Evolutionary conservation across 768 basidiomycete species (phyloP).

Genomic region (Lactarius hengduanensis): DNA sequence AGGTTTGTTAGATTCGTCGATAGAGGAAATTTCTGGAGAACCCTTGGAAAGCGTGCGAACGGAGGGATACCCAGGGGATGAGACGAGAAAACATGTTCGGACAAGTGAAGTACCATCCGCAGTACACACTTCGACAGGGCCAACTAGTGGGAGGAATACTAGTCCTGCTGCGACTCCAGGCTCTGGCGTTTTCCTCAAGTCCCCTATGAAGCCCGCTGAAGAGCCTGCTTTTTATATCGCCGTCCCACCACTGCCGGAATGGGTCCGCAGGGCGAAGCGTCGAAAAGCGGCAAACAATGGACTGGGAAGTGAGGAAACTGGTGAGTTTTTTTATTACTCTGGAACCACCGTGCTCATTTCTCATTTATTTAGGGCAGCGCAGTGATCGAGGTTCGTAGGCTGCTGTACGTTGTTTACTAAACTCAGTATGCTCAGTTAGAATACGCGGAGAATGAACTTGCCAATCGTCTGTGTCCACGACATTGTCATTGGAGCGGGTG

Average conservation of each 20-base stretch:
- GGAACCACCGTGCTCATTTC: not conserved
- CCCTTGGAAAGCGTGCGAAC: not conserved
- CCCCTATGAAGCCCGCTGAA: not conserved
- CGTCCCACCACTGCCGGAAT: slow-evolving; percentile 19
- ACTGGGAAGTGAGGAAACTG: not conserved
- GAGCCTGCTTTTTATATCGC: slow-evolving; percentile 17
- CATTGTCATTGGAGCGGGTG: slow-evolving; percentile 24
- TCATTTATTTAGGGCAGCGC: slow-evolving; percentile 15
- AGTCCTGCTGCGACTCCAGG: not conserved
- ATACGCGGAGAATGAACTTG: slow-evolving; percentile 21
- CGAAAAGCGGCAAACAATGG: slow-evolving; percentile 15
- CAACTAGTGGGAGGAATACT: not conserved
- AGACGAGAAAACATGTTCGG: not conserved
- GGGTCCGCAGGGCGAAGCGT: slow-evolving; percentile 20
- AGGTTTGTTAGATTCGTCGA: slow-evolving; percentile 11
- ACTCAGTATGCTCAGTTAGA: slow-evolving; percentile 21
- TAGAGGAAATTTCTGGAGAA: not conserved
- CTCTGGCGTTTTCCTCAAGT: not conserved
- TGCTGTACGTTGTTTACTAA: slow-evolving; percentile 1
- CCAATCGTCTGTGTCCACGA: slow-evolving; percentile 23
- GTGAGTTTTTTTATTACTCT: slow-evolving; percentile 3
- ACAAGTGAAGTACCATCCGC: not conserved
- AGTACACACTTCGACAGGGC: not conserved
- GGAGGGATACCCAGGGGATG: not conserved
- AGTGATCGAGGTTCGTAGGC: slow-evolving; percentile 21